Evolutionary conservation across 2,329 filamentous ascomycete genomes (phyloP), one percentile per base, ranked within the genome.

Genomic region (Dothistroma septosporum): DNA sequence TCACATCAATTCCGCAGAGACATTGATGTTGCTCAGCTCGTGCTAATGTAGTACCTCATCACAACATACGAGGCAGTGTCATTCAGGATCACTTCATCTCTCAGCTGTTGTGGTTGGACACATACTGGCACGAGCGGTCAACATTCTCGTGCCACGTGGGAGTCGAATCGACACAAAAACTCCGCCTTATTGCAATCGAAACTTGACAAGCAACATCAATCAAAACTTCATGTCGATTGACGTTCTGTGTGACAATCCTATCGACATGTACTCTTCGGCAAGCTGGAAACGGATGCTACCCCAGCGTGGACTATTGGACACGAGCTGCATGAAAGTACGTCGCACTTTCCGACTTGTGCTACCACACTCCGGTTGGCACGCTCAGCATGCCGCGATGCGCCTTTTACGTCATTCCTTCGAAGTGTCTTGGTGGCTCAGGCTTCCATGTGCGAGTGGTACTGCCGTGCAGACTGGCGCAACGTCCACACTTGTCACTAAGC

Each of bases 301-400:
- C 50, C 33, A 53, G 50, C 50, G 31, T 21, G 50, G 50, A 53
- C 50, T 53, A 53, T 53, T 53, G 50, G 50, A 53, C 33, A 11
- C 21, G 31, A 53, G 49, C 24, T 53, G 49, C 49, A 53, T 33
- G n/a, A 53, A 14, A 35, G 49, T 32, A 53, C 24, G 49, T 22
- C 48, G 24, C 14, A 32, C 12, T 19, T 19, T 32, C 31, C 49
- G 49, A 35, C 37, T 16, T 44, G 37, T 44, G 37, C 37, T n/a
- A 44, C 37, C 37, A 44, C 37, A 16, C 8, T 7, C 7, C 12
- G 14, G 37, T 16, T 16, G 33, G 33, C 33, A 44, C 37, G 37
- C 41, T 44, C 41, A 44, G 10, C 41, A 44, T 16, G 9, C 41
- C 41, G 19, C 41, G 10, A n/a, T 19, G n/a, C 41, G 16, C 41